Conservation (phyloP, 345 rosid species). For the Microthlaspi erraticum region DNA sequence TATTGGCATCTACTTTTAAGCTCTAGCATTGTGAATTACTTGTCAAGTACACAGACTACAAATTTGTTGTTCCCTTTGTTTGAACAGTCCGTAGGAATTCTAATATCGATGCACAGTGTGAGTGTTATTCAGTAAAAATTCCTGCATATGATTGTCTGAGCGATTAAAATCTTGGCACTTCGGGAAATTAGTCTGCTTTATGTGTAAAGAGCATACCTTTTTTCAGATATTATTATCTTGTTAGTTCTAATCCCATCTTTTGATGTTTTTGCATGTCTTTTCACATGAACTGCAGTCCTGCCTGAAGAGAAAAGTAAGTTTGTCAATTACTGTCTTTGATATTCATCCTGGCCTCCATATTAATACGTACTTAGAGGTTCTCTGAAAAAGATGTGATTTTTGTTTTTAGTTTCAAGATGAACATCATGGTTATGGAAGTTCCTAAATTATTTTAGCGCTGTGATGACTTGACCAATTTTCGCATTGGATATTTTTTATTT, state of each 20-base stretch:
- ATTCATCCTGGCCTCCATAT: conserved; percentile 31
- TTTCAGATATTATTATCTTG: background rate
- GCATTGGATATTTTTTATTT: conserved; percentile 1
- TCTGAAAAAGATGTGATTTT: background rate
- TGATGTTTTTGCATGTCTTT: conserved; percentile 50
- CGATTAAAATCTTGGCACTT: background rate
- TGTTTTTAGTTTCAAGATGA: conserved; percentile 5
- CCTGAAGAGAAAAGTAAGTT: conserved; percentile 92
- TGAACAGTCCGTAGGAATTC: background rate
- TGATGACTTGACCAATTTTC: conserved; percentile 9
- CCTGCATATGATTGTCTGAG: background rate
- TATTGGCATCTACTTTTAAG: background rate
- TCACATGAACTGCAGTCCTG: conserved; percentile 67
- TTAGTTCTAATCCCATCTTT: conserved; percentile 40
- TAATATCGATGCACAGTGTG: background rate
- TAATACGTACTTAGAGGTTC: conserved; percentile 9
- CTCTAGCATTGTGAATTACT: conserved; percentile 18
- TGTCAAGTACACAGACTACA: conserved; percentile 8
- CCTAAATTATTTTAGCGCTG: conserved; percentile 5
- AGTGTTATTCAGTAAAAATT: conserved; percentile 6
- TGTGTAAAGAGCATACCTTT: conserved; percentile 8
- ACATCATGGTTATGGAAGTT: conserved; percentile 27
- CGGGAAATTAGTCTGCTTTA: conserved; percentile 6
- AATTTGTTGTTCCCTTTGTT: conserved; percentile 15
- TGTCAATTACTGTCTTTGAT: conserved; percentile 20